Evolutionary conservation across 1,284 basidiomycete species (phyloP).

Genomic region (Ustilago loliicola): DNA sequence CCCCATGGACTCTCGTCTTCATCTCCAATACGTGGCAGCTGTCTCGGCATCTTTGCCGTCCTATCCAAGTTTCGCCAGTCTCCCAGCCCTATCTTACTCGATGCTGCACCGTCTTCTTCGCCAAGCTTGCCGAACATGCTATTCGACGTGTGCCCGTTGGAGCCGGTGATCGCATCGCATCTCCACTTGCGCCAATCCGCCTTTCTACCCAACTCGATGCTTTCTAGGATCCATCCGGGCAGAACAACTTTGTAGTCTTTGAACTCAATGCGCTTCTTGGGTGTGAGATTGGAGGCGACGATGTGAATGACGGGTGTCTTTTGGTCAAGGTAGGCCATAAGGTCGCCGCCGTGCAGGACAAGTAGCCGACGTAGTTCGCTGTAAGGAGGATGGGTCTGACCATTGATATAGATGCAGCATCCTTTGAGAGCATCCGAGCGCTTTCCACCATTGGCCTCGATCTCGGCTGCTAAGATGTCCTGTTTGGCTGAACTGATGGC

Average conservation of each 20-base stretch:
- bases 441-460: conserved; percentile 27
- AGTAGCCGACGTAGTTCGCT: conserved; percentile 86
- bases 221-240: conserved; percentile 88
- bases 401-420: conserved; percentile 78
- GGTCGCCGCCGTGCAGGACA: conserved; percentile 84
- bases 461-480: conserved; percentile 17
- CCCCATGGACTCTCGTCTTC: conserved; percentile 52
- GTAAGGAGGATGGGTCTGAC: conserved; percentile 87
- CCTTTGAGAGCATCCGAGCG: conserved; percentile 54
- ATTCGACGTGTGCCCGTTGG: conserved; percentile 37
- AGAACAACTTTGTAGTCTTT: conserved; percentile 86
- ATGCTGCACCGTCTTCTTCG: not conserved
- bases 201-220: conserved; percentile 77
- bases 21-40: conserved; percentile 37
- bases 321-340: conserved; percentile 85
- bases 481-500: not conserved
- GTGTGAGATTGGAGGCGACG: conserved; percentile 88
- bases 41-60: conserved; percentile 31
- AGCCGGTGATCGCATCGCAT: conserved; percentile 49
- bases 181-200: conserved; percentile 78
- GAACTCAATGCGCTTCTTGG: conserved; percentile 88
- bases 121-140: conserved; percentile 37
- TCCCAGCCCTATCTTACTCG: not conserved
- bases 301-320: conserved; percentile 81
- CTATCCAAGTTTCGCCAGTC: conserved; percentile 43